Percentiles rank a stretch among this genome's conserved stretches.
Conservation (phyloP, 352 stramenopile genomes). For the Globisporangium rhizosaccharum region DNA sequence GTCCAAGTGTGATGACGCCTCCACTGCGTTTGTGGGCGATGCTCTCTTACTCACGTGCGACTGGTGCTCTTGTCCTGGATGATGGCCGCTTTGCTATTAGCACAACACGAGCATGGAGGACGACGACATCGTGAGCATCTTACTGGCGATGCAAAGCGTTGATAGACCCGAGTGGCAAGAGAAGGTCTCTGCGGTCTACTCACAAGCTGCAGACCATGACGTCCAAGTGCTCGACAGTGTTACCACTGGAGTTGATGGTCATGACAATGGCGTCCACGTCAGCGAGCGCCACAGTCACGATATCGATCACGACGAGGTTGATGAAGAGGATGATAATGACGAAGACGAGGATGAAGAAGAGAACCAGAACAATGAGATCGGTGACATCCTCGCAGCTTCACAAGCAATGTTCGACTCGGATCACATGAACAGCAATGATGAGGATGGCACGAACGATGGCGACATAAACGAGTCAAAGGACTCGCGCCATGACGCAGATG, state of each 20-base stretch:
- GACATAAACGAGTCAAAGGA: neutral
- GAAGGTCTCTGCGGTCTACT: slow-evolving; percentile 15
- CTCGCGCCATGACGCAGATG: neutral
- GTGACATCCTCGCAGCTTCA: slow-evolving; percentile 62
- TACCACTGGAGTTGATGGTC: slow-evolving; percentile 7
- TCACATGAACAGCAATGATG: slow-evolving; percentile 15
- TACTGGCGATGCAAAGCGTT: slow-evolving; percentile 45
- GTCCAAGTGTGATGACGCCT: neutral
- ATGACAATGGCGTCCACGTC: slow-evolving; percentile 1
- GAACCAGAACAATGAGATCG: slow-evolving; percentile 37
- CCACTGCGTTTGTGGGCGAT: neutral
- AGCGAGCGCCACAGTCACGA: neutral
- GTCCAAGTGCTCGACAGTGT: neutral
- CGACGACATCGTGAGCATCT: slow-evolving; percentile 39
- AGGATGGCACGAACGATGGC: neutral
- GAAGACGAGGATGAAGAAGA: slow-evolving; percentile 14
- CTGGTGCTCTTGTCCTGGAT: neutral
- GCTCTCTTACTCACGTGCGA: neutral
- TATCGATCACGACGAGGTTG: neutral
- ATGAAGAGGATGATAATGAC: slow-evolving; percentile 16
- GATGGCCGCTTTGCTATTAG: neutral
- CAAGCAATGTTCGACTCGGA: slow-evolving; percentile 18
- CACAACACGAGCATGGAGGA: slow-evolving; percentile 29
- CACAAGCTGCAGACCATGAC: slow-evolving; percentile 8
- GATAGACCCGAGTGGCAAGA: slow-evolving; percentile 16